Conservation (phyloP, 2,329 filamentous ascomycete genomes). For the Colletotrichum musae region DNA sequence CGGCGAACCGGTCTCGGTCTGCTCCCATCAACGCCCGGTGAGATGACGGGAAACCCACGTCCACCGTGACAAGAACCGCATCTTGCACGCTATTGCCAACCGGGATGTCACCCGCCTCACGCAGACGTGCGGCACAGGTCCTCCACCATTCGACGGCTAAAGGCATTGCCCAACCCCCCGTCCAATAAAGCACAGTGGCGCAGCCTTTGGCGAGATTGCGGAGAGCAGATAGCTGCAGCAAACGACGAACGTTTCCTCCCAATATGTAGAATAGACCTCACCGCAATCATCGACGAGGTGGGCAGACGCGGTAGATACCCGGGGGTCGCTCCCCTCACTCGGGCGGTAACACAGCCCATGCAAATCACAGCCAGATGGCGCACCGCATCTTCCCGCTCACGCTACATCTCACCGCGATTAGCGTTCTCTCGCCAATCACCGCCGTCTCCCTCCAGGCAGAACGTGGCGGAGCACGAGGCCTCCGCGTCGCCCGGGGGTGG, state of each 20-base stretch:
- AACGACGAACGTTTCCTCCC: no score
- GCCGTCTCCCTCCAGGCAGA: neutral
- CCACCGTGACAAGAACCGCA: no score
- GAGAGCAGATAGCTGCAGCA: no score
- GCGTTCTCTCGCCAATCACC: neutral
- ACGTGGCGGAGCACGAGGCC: constrained; percentile 23
- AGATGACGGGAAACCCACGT: no score
- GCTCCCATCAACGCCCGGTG: no score
- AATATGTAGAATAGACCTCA: no score
- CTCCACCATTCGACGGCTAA: constrained; percentile 3
- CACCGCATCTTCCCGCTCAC: neutral
- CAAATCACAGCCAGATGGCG: neutral
- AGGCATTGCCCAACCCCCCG: neutral
- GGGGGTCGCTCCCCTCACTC: neutral
- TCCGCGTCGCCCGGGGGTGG: neutral
- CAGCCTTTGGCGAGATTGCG: constrained; percentile 22
- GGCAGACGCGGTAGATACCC: no score
- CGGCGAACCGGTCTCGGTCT: no score
- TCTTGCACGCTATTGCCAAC: neutral
- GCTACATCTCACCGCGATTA: neutral
- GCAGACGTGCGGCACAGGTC: neutral
- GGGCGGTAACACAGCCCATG: constrained; percentile 12
- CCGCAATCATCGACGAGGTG: no score
- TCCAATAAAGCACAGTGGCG: constrained; percentile 8
- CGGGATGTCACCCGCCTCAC: neutral